Percentiles rank a stretch among this genome's conserved stretches.
phyloP scores from a whole-genome alignment of 441 rosid species.

The Eutrema salsugineum region DNA sequence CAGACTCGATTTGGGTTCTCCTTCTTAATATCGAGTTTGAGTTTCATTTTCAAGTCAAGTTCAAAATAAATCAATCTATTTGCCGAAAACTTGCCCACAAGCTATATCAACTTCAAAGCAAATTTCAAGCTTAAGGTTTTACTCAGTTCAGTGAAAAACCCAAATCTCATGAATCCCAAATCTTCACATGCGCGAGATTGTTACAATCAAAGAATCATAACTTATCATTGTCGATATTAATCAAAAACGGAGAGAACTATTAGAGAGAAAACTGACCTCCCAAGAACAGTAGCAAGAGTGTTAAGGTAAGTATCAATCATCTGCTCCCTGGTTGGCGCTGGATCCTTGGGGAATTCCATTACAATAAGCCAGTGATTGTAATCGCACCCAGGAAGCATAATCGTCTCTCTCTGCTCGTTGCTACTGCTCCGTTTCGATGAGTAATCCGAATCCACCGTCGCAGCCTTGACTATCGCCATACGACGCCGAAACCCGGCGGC shows the following conservation, averaged over 20 bases:
- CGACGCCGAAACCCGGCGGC: conserved; percentile 22
- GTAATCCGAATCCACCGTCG: conserved; percentile 59
- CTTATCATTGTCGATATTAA: neutral
- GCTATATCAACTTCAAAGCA: neutral
- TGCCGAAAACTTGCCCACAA: neutral
- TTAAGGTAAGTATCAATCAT: conserved; percentile 94
- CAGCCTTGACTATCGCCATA: conserved; percentile 31
- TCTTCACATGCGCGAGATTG: neutral
- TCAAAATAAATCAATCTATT: neutral
- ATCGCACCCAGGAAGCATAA: conserved; percentile 92
- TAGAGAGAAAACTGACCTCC: conserved; percentile 46
- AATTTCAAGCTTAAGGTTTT: neutral
- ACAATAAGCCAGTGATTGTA: conserved; percentile 97
- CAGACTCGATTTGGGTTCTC: too few relatives aligned
- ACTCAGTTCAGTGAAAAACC: neutral
- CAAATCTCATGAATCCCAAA: neutral
- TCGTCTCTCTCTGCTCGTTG: conserved; percentile 79
- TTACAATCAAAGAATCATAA: neutral
- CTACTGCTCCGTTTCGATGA: conserved; percentile 71
- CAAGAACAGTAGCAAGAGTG: conserved; percentile 84
- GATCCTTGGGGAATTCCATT: conserved; percentile 97
- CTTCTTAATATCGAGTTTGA: too few relatives aligned
- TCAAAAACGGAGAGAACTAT: neutral
- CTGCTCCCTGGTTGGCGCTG: conserved; percentile 91
- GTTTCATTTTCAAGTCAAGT: too few relatives aligned